Base-by-base conservation (phyloP, 2,329 filamentous ascomycete species). In the Sphaerulina vaccinii region DNA sequence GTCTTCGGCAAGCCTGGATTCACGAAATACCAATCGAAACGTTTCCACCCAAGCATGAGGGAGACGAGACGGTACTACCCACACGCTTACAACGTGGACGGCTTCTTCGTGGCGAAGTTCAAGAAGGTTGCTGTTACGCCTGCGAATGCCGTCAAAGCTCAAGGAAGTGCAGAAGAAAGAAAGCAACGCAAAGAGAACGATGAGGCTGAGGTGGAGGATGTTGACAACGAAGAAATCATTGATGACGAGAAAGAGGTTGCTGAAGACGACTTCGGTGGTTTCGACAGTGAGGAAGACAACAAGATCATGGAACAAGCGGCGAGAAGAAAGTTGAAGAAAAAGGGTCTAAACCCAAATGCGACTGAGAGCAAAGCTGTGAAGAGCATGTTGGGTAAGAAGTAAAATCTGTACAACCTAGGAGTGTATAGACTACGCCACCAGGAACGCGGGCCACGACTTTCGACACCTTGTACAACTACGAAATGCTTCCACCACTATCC, bases 41-140 rank as follows among this genome's bases (percentile, higher is more conserved):
- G 82, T 54, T 99, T 99, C 73, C 87, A 95, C 68, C 80, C 87
- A 5, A 87, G 83, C 61, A 83, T 99, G 76, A 88, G 86, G 66
- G 77, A 91, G 68, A 91, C 90, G 13, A 79, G 89, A 59, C 79
- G 91, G 51, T 96, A 90, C 76, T 96, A 95, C 73, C 90, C 90
- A 0, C 90, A 96, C 70, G 82, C 87, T 16, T 90, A 93, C 76
- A 96, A 96, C 74, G 90, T 99, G 27, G 93, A 97, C 70, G 93
- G 93, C 59, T 99, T 99, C 84, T 99, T 90, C 70, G 93, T 99
- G 56, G 89, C 90, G 66, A 99, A 99, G 73, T 87, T 99, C 74
- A 91, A 95, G 73, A 99, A 99, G 80, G 83, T 83, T 13, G 92
- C 84, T 0, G 87, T 89, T 2, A 88, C 87, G 35, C 85, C 88